phyloP scores from a whole-genome alignment of 2,329 filamentous ascomycete species.

The Ceratocystis papillata region DNA sequence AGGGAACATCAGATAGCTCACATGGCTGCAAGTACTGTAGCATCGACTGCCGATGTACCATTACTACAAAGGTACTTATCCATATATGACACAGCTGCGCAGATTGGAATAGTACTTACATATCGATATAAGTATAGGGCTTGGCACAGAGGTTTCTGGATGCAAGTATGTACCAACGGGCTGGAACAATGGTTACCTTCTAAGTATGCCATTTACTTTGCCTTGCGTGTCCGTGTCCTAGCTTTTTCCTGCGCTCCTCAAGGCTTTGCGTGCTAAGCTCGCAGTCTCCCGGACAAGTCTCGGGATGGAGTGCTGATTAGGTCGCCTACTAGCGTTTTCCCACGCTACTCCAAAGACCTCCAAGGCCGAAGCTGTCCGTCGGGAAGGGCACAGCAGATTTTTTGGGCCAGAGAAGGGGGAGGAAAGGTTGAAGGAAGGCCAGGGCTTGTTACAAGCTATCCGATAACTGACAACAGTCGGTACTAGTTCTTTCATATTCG shows the following conservation, averaged over 20 bases:
- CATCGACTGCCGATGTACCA: not conserved
- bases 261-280: not conserved
- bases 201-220: not conserved
- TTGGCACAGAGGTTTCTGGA: not conserved
- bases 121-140: not conserved
- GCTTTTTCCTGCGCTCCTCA: not conserved
- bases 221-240: not conserved
- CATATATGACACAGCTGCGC: not conserved
- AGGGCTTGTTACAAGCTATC: not conserved
- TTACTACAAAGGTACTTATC: not conserved
- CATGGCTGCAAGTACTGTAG: not conserved
- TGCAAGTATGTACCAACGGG: not conserved
- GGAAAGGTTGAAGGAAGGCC: not conserved
- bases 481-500: not conserved
- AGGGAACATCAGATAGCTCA: not conserved
- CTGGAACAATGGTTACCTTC: slow-evolving; percentile 6
- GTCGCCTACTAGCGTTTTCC: not conserved
- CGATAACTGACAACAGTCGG: not conserved
- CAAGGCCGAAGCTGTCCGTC: not conserved
- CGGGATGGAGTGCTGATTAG: slow-evolving; percentile 1
- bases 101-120: not conserved
- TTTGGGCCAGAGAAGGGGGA: not conserved
- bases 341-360: not conserved
- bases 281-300: not conserved
- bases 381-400: not conserved